phyloP scores from a whole-genome alignment of 306 rosid genomes.

The Medicago truncatula region DNA sequence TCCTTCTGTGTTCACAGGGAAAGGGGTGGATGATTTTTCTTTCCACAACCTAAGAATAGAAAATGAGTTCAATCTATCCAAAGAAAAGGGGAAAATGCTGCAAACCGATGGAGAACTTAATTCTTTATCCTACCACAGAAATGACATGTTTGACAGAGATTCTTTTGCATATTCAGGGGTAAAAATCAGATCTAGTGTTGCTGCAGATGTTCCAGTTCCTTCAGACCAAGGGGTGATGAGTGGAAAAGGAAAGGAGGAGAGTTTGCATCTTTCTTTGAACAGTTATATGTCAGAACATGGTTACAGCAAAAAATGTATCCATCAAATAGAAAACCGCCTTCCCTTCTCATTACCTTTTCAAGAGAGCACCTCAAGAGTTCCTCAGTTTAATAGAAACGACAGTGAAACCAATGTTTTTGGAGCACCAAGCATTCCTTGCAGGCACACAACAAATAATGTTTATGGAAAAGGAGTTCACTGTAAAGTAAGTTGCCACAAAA shows the following conservation, averaged over 20 bases:
- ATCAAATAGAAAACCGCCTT: constrained; percentile 54
- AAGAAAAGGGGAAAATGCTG: constrained; percentile 67
- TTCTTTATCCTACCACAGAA: constrained; percentile 49
- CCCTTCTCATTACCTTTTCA: constrained; percentile 58
- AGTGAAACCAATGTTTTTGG: constrained; percentile 53
- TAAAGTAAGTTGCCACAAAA: constrained; percentile 52
- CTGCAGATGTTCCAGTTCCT: constrained; percentile 50
- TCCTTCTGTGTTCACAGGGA: constrained; percentile 47
- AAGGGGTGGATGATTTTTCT: constrained; percentile 53
- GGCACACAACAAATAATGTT: constrained; percentile 45
- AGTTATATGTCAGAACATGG: constrained; percentile 53
- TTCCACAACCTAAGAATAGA: constrained; percentile 49
- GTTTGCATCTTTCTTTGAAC: constrained; percentile 71
- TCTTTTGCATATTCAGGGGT: constrained; percentile 53
- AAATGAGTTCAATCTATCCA: constrained; percentile 55
- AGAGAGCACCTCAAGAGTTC: constrained; percentile 57
- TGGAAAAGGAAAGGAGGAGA: constrained; percentile 61
- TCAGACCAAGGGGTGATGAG: constrained; percentile 49
- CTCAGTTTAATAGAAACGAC: constrained; percentile 55
- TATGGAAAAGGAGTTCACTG: constrained; percentile 52
- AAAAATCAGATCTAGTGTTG: constrained; percentile 51
- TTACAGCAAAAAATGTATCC: constrained; percentile 57
- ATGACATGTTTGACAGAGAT: constrained; percentile 46
- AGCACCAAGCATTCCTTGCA: constrained; percentile 53
- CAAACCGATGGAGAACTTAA: constrained; percentile 51